Evolutionary conservation across 306 rosid genomes (phyloP).

Genomic region (Gynostemma pentaphyllum): DNA sequence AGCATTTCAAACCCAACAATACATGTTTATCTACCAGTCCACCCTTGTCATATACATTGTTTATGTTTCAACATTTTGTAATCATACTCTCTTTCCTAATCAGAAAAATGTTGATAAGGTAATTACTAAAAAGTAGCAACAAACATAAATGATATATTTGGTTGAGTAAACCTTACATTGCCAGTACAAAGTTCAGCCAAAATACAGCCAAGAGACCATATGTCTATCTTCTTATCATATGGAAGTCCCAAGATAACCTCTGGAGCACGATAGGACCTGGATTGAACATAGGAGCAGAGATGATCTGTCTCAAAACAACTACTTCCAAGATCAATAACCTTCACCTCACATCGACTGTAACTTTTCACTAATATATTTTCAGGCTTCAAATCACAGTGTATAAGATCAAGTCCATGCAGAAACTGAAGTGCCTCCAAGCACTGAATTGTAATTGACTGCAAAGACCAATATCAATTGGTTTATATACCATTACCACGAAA

Average conservation of each 20-base stretch:
- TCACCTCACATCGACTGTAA: conserved; percentile 97
- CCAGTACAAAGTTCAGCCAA: conserved; percentile 98
- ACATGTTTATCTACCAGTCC: background rate
- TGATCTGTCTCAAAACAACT: conserved; percentile 99
- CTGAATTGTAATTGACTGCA: conserved; percentile 95
- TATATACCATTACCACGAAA: conserved; percentile 6
- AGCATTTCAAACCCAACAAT: background rate
- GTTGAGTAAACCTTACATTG: conserved; percentile 51
- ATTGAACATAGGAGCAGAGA: conserved; percentile 95
- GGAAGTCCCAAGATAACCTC: conserved; percentile 98
- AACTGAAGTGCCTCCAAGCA: conserved; percentile 92
- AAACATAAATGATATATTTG: background rate
- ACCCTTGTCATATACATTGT: background rate
- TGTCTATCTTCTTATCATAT: conserved; percentile 90
- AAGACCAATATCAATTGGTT: conserved; percentile 9
- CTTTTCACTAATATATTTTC: conserved; percentile 98
- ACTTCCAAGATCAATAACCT: conserved; percentile 99
- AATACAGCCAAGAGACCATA: conserved; percentile 99
- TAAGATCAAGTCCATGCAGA: conserved; percentile 86
- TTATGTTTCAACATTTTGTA: background rate
- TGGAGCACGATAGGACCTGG: conserved; percentile 99
- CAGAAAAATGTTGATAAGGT: background rate
- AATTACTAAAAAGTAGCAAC: background rate
- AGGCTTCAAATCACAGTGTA: conserved; percentile 96
- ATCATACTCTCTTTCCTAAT: background rate